Base-by-base conservation (phyloP, 1,139 yeast genomes). In the Sugiyamaella pinicola region DNA sequence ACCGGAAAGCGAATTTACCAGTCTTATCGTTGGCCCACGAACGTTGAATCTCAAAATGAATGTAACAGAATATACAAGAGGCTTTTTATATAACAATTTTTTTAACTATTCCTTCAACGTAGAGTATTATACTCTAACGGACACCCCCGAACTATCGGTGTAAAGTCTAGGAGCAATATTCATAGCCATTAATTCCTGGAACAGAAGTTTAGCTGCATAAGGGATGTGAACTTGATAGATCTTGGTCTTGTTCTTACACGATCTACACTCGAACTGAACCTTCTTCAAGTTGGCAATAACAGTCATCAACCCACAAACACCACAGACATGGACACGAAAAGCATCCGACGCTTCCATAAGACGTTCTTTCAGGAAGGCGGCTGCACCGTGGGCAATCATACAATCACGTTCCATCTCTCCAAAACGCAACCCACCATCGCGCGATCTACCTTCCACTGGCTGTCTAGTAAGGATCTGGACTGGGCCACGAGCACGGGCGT, bases 371-470 rank as follows among this genome's bases (percentile, higher is more conserved):
- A 93, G 80, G 77, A 93, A 93, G 7, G 97, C 95, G 1, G 99
- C 97, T 2, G 97, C 98, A 70, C 99, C 99, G 71, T 93, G 98
- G 3, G 99, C 99, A 79, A 93, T 93, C 96, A 95, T 93, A 86
- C 99, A 93, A 79, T 95, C 99, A 78, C 99, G 89, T 75, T 93
- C 99, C 99, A 93, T 93, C 76, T 93, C 99, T 69, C 99, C 99
- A 81, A 93, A 95, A 74, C 99, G 90, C 71, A 93, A 79, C 63
- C 99, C 99, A 82, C 99, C 99, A 74, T 93, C 99, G 76, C 99
- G 83, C 21, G 98, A 91, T 75, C 99, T 84, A 84, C 99, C 99
- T 74, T 95, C 99, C 55, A 93, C 97, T 7, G 99, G 99, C 72
- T 93, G 99, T 74, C 99, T 86, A 5, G 99, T 93, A 71, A 93